Conservation (phyloP, 2,329 filamentous ascomycete species). For the Setomelanomma holmii region DNA sequence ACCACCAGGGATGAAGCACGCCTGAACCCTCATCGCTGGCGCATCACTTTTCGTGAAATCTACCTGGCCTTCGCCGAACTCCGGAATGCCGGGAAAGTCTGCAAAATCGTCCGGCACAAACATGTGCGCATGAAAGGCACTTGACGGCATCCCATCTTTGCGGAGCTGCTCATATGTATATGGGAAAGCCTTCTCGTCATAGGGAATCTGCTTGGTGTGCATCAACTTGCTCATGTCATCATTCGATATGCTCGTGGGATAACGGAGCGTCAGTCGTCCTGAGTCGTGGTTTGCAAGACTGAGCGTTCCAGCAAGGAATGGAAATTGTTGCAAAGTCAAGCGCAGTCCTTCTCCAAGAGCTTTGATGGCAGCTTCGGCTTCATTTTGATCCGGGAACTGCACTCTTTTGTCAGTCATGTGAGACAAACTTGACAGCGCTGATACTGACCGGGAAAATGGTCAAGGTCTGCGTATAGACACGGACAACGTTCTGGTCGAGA, state of each 20-base stretch:
- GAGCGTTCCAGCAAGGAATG: constrained; percentile 42
- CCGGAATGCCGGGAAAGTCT: constrained; percentile 33
- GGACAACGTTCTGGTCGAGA: constrained; percentile 41
- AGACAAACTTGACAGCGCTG: background rate
- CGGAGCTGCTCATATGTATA: constrained; percentile 40
- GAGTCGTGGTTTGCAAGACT: constrained; percentile 29
- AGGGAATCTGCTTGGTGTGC: constrained; percentile 25
- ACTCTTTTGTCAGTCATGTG: constrained; percentile 2
- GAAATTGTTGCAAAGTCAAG: constrained; percentile 32
- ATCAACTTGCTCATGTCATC: constrained; percentile 25
- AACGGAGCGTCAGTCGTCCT: constrained; percentile 36
- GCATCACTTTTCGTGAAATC: constrained; percentile 31
- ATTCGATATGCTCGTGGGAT: constrained; percentile 29
- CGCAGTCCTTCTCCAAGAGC: constrained; percentile 32
- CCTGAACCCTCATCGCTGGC: constrained; percentile 41
- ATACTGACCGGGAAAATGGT: constrained; percentile 37
- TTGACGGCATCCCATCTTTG: constrained; percentile 40
- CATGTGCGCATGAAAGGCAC: constrained; percentile 34
- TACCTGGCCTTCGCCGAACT: constrained; percentile 37
- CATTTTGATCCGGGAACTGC: constrained; percentile 36
- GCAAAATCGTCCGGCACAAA: constrained; percentile 41
- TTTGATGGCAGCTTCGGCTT: constrained; percentile 34
- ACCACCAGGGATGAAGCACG: constrained; percentile 45
- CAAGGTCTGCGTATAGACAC: constrained; percentile 41
- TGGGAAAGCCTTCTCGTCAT: constrained; percentile 24